Evolutionary conservation across 2,329 filamentous ascomycete species (phyloP), one percentile per base, ranked within the genome.

Genomic region (Nemania diffusa): DNA sequence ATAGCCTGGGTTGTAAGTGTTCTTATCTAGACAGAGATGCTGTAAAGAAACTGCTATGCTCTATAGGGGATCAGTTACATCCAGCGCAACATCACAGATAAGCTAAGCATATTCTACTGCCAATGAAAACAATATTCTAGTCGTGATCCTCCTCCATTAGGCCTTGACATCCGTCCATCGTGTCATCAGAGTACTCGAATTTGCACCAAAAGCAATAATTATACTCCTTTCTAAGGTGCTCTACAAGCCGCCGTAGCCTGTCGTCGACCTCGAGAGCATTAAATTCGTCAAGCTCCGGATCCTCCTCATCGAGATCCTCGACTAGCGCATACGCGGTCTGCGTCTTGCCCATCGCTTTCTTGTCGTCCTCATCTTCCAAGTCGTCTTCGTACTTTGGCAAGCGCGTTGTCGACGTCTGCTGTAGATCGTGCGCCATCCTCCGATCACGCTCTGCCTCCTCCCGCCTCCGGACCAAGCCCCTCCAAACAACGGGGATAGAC

Each of bases 161-260:
- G 0, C 96, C 96, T 0, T 96, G 95, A 83, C 96, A 99, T 0
- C 92, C 94, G 13, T 96, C 93, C 91, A 97, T 90, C 40, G 82
- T 80, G 40, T 82, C 82, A 75, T 93, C 89, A 0, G 89, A 87
- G 78, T 97, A 99, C 59, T 84, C 83, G 79, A 87, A 91, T 78
- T 97, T 98, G 81, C 96, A 99, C 92, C 94, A 99, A 78, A 97
- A 97, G 81, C 96, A 99, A 78, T 99, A 99, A 51, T 84, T 80
- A 75, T 93, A 88, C 75, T 87, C 86, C 56, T 88, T 83, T 42
- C 96, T 87, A 61, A 99, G 79, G 79, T 92, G 90, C 20, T 81
- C 78, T 9, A 97, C 85, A 15, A 97, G 79, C 72, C 83, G 88
- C 8, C 83, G 81, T 69, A 98, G 80, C 71, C 88, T 87, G 73